These are phyloP conservation scores for Panaeolus papilionaceus DNA, from an alignment of 768 basidiomycete species.

Conservation along the genomic window DNA sequence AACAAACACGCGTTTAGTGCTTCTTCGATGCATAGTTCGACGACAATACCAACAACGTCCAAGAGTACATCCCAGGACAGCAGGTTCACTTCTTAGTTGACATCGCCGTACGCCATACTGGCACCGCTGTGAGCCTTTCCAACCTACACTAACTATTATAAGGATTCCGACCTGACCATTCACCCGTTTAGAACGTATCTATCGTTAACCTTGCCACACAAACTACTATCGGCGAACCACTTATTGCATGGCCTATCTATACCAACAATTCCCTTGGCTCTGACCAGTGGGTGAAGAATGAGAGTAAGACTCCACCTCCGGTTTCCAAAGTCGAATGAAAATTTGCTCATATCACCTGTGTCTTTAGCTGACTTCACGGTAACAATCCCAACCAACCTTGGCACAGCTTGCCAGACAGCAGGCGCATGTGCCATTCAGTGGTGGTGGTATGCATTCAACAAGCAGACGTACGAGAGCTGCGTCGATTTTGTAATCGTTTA, in stretches of 20 bases:
- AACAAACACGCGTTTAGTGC: background rate
- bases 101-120: constrained; percentile 42
- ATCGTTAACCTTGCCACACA: constrained; percentile 37
- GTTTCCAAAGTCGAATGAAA: background rate
- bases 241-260: constrained; percentile 41
- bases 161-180: background rate
- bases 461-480: constrained; percentile 43
- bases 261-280: constrained; percentile 37
- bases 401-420: constrained; percentile 32
- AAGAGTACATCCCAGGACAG: constrained; percentile 34
- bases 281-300: constrained; percentile 39
- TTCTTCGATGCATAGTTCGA: constrained; percentile 27
- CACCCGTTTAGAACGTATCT: background rate
- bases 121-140: constrained; percentile 34
- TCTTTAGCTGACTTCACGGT: constrained; percentile 37
- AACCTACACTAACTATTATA: no score
- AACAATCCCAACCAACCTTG: constrained; percentile 36
- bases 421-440: constrained; percentile 46
- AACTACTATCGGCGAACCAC: constrained; percentile 33
- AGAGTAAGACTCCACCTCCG: constrained; percentile 32
- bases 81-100: constrained; percentile 38
- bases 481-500: constrained; percentile 34
- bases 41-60: constrained; percentile 38
- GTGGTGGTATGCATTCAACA: constrained; percentile 40
- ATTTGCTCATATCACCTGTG: background rate